Evolutionary conservation across 75 land plant genomes (phyloP).

Genomic region (Cupressus sempervirens): DNA sequence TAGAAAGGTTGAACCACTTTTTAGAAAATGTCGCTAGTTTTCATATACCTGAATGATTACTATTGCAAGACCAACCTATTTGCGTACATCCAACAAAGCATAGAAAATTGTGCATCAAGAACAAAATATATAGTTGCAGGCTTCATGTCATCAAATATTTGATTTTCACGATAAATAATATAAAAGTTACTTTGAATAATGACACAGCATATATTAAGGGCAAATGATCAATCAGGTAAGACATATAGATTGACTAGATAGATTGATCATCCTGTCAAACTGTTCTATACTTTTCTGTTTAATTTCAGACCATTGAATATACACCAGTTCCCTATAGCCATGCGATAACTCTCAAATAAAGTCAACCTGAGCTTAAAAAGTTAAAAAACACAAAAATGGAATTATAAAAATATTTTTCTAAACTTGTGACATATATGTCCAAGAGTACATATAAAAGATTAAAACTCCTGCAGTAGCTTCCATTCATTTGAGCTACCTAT

Average conservation of each 20-base stretch:
- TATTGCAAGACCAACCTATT: slow-evolving; percentile 60
- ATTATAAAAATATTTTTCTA: too few relatives aligned
- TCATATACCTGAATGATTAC: slow-evolving; percentile 54
- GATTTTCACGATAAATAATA: not conserved
- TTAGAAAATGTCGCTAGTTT: not conserved
- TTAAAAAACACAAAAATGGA: too few relatives aligned
- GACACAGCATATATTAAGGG: not conserved
- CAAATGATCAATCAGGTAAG: too few relatives aligned
- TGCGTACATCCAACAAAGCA: slow-evolving; percentile 40
- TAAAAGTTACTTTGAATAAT: not conserved
- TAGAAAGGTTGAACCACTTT: not conserved
- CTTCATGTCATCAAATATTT: not conserved
- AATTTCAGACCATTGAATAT: too few relatives aligned
- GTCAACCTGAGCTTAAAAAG: too few relatives aligned
- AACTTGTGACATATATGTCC: too few relatives aligned
- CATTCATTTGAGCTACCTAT: not conserved
- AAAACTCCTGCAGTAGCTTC: not conserved
- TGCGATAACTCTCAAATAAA: too few relatives aligned
- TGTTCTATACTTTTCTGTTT: too few relatives aligned
- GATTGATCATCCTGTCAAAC: too few relatives aligned
- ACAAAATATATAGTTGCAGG: not conserved
- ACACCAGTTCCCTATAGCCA: too few relatives aligned
- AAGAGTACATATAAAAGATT: not conserved
- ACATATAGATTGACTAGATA: too few relatives aligned
- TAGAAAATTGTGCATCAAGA: not conserved